phyloP scores from a whole-genome alignment of 129 eudicot genomes.

The Artemisia tridentata region DNA sequence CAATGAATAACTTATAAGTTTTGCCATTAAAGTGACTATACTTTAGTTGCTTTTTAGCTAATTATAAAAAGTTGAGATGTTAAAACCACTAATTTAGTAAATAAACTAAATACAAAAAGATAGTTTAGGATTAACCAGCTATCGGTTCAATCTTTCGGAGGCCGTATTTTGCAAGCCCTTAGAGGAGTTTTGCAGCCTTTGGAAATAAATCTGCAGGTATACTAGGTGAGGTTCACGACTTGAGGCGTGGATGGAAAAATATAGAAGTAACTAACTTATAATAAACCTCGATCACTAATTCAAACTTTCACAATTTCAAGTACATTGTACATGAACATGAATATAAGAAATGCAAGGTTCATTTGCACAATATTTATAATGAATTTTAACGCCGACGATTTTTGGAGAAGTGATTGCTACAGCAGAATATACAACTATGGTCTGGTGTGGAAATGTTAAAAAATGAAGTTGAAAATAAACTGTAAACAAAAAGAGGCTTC shows the following conservation, averaged over 20 bases:
- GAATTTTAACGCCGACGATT: background rate
- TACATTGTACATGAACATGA: background rate
- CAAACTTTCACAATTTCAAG: background rate
- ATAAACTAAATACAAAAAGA: too few relatives aligned
- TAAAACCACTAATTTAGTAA: too few relatives aligned
- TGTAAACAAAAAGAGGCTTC: slow-evolving; percentile 3
- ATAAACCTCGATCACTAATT: background rate
- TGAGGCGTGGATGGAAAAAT: background rate
- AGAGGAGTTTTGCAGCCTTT: too few relatives aligned
- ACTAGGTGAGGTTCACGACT: background rate
- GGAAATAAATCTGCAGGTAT: background rate
- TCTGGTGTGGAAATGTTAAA: background rate
- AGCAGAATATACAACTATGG: background rate
- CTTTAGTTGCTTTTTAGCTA: too few relatives aligned
- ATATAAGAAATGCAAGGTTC: background rate
- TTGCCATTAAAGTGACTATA: too few relatives aligned
- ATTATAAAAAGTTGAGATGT: too few relatives aligned
- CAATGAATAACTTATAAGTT: too few relatives aligned
- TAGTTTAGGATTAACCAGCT: too few relatives aligned
- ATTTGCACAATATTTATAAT: background rate
- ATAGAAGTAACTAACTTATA: background rate
- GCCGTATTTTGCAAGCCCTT: too few relatives aligned
- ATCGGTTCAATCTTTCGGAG: too few relatives aligned
- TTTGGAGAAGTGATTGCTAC: background rate
- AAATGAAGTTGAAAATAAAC: background rate